A percentile compares a stretch with the other conserved stretches of the same genome.
These are phyloP conservation scores for Globisporangium spiculum DNA, from an alignment of 352 stramenopile species.

Conservation along the genomic window DNA sequence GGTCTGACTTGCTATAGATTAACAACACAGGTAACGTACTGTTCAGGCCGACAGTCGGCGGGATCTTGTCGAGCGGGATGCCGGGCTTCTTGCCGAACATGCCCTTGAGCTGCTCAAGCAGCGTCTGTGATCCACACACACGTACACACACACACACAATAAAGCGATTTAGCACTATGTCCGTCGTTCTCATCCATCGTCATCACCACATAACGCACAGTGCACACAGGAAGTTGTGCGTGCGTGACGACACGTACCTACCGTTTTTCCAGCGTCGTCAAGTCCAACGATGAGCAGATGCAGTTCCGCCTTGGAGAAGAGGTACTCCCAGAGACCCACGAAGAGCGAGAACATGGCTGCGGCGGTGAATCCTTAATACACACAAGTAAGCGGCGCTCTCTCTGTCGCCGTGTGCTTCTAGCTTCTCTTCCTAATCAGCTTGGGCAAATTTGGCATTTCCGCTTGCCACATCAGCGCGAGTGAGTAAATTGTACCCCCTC, in stretches of 20 bases:
- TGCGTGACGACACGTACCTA: slow-evolving; percentile 42
- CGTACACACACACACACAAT: not conserved
- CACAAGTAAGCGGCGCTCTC: too few species aligned
- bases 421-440: not conserved
- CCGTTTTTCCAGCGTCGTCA: slow-evolving; percentile 92
- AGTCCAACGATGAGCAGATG: slow-evolving; percentile 91
- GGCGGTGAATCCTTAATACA: not conserved
- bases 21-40: slow-evolving; percentile 33
- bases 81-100: slow-evolving; percentile 88
- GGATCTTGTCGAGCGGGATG: slow-evolving; percentile 90
- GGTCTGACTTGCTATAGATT: not conserved
- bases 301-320: slow-evolving; percentile 87
- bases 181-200: not conserved
- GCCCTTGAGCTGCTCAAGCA: slow-evolving; percentile 89
- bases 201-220: not conserved
- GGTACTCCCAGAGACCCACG: slow-evolving; percentile 74
- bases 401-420: not conserved
- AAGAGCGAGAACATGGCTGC: slow-evolving; percentile 84
- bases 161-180: not conserved
- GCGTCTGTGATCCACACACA: slow-evolving; percentile 39
- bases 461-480: not conserved
- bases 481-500: not conserved
- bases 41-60: slow-evolving; percentile 90
- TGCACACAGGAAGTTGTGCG: not conserved
- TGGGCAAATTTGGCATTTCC: not conserved